Conservation (phyloP, 2,329 filamentous ascomycete genomes). For the Penicillium sp. region DNA sequence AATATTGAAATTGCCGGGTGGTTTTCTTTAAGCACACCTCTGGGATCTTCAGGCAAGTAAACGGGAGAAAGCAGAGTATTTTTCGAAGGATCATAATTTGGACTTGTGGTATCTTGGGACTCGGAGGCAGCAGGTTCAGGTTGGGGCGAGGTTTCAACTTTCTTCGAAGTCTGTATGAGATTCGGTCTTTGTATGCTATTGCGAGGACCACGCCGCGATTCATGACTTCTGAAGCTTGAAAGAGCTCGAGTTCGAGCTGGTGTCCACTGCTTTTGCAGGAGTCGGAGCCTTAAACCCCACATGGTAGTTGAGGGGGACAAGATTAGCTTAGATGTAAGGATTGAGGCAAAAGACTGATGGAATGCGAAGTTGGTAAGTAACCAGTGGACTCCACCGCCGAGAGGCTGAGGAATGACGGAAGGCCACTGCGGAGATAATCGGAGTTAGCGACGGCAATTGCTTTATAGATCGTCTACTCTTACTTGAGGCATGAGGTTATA, state of each 20-base stretch:
- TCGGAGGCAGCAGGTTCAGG: constrained; percentile 11
- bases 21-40: constrained; percentile 55
- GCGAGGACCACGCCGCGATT: constrained; percentile 29
- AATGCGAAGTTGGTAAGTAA: neutral
- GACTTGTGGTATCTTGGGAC: constrained; percentile 37
- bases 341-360: neutral
- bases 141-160: constrained; percentile 3
- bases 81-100: constrained; percentile 41
- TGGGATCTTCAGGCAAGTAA: constrained; percentile 59
- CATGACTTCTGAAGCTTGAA: constrained; percentile 28
- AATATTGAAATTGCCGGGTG: constrained; percentile 59
- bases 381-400: neutral
- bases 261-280: constrained; percentile 19
- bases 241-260: constrained; percentile 23
- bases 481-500: neutral
- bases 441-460: constrained; percentile 24
- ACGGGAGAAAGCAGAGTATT: constrained; percentile 59
- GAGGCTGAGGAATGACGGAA: constrained; percentile 13
- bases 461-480: neutral
- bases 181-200: constrained; percentile 28
- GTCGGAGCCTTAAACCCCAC: constrained; percentile 31
- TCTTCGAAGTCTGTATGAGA: constrained; percentile 14
- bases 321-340: neutral
- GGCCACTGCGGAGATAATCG: constrained; percentile 30
- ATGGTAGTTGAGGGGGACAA: constrained; percentile 14